Conservation (phyloP, 164 flowering plant species). For the Stephania yunnanensis region DNA sequence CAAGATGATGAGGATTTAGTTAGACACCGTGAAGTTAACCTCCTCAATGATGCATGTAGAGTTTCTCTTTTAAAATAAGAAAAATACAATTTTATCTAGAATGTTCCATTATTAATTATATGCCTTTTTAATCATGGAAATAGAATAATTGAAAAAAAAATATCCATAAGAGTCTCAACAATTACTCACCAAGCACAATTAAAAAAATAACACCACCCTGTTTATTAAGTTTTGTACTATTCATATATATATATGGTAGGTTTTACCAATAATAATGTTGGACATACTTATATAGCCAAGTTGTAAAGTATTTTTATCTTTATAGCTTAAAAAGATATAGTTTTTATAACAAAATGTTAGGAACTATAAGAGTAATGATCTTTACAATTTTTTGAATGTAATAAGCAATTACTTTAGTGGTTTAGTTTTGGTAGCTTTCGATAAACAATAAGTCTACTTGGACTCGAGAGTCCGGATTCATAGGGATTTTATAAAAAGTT, state of each 20-base stretch:
- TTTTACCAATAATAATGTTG: background rate
- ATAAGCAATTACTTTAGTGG: background rate
- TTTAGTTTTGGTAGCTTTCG: slow-evolving; percentile 1
- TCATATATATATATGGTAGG: background rate
- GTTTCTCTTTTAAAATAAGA: no score
- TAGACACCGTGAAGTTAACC: no score
- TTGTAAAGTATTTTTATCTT: background rate
- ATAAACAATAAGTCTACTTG: background rate
- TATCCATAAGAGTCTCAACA: no score
- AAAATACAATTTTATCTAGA: background rate
- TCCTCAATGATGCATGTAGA: no score
- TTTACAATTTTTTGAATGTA: background rate
- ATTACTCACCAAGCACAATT: no score
- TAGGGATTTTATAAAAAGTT: no score
- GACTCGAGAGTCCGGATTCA: no score
- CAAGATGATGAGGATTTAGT: no score
- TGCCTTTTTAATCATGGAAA: background rate
- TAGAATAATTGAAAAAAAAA: background rate
- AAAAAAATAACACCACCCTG: background rate
- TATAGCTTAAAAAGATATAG: background rate
- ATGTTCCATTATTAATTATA: background rate
- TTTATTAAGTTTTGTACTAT: background rate
- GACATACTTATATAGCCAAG: background rate
- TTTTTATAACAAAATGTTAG: background rate
- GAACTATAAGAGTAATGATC: background rate